These are phyloP conservation scores for Mycena sp. DNA, from an alignment of 1,284 basidiomycete genomes.

Conservation along the genomic window DNA sequence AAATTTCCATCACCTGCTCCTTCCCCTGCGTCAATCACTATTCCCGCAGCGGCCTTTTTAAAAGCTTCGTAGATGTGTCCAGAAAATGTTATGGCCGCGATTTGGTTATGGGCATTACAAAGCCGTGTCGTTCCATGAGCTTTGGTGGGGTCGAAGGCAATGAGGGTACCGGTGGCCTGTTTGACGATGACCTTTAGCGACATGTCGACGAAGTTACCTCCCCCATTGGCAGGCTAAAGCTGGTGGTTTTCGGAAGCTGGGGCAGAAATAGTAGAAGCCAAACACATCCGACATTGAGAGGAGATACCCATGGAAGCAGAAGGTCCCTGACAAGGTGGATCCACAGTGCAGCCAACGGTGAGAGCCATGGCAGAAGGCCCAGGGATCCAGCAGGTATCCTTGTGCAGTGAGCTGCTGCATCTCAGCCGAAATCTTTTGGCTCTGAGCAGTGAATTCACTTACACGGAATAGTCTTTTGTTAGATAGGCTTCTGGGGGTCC, in stretches of 20 bases:
- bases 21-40: not conserved
- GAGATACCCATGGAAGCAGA: not conserved
- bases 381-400: not conserved
- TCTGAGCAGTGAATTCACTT: not conserved
- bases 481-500: not conserved
- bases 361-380: conserved; percentile 1
- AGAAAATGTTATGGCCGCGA: not conserved
- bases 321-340: not conserved
- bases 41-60: not conserved
- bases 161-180: not conserved
- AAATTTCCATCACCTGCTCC: not conserved
- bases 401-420: not conserved
- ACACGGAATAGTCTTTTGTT: conserved; percentile 3
- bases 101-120: not conserved
- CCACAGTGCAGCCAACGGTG: not conserved
- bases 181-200: not conserved
- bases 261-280: not conserved
- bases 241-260: not conserved
- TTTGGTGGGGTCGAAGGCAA: not conserved
- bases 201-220: conserved; percentile 10
- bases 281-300: too few relatives aligned
- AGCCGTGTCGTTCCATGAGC: conserved; percentile 7
- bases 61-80: not conserved
- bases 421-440: too few relatives aligned
- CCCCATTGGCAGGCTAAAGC: not conserved